Conservation (phyloP, 2,329 filamentous ascomycete species). For the Cryphonectria nitschkei region DNA sequence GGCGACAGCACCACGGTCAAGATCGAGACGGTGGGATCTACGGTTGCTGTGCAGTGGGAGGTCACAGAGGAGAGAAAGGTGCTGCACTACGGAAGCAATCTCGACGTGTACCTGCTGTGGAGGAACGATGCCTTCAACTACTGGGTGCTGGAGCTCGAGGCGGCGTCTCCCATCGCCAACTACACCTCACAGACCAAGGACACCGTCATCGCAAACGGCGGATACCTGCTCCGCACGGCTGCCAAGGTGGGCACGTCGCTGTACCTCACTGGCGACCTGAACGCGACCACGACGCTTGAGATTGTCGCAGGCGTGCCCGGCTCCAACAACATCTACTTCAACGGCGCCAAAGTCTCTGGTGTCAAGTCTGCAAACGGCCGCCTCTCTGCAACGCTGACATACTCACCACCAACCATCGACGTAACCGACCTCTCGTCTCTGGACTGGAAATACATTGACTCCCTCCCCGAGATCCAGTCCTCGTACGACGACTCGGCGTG, state of each 20-base stretch:
- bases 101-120: constrained; percentile 54
- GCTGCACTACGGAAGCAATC: constrained; percentile 39
- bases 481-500: constrained; percentile 72
- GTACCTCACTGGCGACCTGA: constrained; percentile 71
- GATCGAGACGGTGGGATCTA: constrained; percentile 27
- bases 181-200: constrained; percentile 39
- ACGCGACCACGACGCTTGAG: constrained; percentile 68
- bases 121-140: constrained; percentile 69
- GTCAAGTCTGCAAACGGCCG: constrained; percentile 43
- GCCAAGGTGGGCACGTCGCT: constrained; percentile 59
- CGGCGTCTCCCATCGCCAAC: constrained; percentile 31
- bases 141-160: constrained; percentile 63
- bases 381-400: constrained; percentile 48
- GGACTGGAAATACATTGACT: constrained; percentile 71
- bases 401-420: constrained; percentile 51
- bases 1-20: constrained; percentile 34
- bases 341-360: constrained; percentile 44
- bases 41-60: constrained; percentile 39
- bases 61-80: constrained; percentile 37
- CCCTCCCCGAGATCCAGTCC: constrained; percentile 68
- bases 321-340: constrained; percentile 50
- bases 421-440: constrained; percentile 62
- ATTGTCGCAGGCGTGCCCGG: constrained; percentile 64
- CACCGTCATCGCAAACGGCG: constrained; percentile 61
- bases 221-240: constrained; percentile 67